Evolutionary conservation across 73 alveolate species (phyloP), one percentile per base, ranked within the genome.

Genomic region (Paramecium sonneborni): DNA sequence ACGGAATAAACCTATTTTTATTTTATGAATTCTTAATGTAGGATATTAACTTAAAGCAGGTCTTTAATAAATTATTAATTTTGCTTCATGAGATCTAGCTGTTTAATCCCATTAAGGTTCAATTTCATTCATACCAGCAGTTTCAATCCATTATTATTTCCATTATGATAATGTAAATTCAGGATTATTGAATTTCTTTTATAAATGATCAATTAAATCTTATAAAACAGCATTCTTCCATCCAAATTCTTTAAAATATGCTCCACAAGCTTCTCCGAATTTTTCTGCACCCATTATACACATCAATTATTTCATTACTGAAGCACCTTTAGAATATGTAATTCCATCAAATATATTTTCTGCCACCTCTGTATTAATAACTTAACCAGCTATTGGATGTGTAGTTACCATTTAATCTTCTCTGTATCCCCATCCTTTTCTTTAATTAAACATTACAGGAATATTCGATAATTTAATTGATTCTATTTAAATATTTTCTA

Each of bases 301-400:
- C 85, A 90, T 92, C 88, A 97, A 91, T 94, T 97, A 95, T 85
- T 94, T 93, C 67, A 98, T 95, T 84, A 97, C 79, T 26, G 99
- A 91, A 48, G 99, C 97, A 30, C 99, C 99, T 93, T 98, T 98
- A 57, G 98, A 98, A 92, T 98, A 98, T 1, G 99, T 97, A 57
- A 98, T 97, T 24, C 98, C 98, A 95, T 98, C 99, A 90, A 97
- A 98, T n/a, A 95, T 97, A 39, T 97, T 95, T 38, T 88, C 98
- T 12, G 99, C 99, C 23, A 92, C 99, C 62, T 93, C 97, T 8
- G 99, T 97, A 84, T 97, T 93, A 69, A 94, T 93, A 35, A 97
- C 97, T 44, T 68, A 93, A n/a, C 98, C 93, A 76, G 93, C 94
- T 23, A 98, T 97, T 9, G 99, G 99, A 92, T 98, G 99, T 6